A percentile compares a stretch with the other conserved stretches of the same genome.
Evolutionary conservation across 2,329 filamentous ascomycete species (phyloP).

Genomic region (Macrophomina phaseolina): DNA sequence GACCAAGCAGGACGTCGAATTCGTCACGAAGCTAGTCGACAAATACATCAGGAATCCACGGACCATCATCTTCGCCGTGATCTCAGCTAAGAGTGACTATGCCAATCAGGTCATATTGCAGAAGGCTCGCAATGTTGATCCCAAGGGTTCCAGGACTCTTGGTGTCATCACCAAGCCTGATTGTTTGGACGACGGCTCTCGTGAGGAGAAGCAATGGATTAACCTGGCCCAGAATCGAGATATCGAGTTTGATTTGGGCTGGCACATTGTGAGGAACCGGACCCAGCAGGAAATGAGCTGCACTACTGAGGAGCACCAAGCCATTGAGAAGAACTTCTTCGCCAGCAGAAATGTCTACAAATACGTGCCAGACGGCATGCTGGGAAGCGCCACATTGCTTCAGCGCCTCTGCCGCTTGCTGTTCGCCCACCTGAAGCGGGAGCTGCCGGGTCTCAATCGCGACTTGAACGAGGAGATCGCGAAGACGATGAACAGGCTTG

Average conservation of each 20-base stretch:
- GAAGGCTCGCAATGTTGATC: slow-evolving; percentile 40
- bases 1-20: slow-evolving; percentile 49
- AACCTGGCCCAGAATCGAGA: slow-evolving; percentile 42
- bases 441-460: slow-evolving; percentile 42
- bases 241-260: slow-evolving; percentile 40
- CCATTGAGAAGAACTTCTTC: neutral
- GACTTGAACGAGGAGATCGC: slow-evolving; percentile 38
- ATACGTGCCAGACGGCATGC: neutral
- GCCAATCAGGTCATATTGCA: slow-evolving; percentile 47
- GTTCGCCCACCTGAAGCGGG: slow-evolving; percentile 41
- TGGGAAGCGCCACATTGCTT: slow-evolving; percentile 59
- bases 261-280: slow-evolving; percentile 43
- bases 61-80: slow-evolving; percentile 55
- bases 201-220: slow-evolving; percentile 36
- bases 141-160: slow-evolving; percentile 43
- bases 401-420: slow-evolving; percentile 59
- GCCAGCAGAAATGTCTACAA: neutral
- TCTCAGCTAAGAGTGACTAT: slow-evolving; percentile 50
- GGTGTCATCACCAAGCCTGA: slow-evolving; percentile 56
- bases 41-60: slow-evolving; percentile 49
- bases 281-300: neutral
- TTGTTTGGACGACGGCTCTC: slow-evolving; percentile 30
- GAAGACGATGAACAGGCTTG: neutral
- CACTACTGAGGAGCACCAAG: neutral
- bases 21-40: slow-evolving; percentile 54